Percentiles rank a stretch among this genome's conserved stretches.
Conservation (phyloP, 768 basidiomycete species). For the Dictyophora rubrovolvata region DNA sequence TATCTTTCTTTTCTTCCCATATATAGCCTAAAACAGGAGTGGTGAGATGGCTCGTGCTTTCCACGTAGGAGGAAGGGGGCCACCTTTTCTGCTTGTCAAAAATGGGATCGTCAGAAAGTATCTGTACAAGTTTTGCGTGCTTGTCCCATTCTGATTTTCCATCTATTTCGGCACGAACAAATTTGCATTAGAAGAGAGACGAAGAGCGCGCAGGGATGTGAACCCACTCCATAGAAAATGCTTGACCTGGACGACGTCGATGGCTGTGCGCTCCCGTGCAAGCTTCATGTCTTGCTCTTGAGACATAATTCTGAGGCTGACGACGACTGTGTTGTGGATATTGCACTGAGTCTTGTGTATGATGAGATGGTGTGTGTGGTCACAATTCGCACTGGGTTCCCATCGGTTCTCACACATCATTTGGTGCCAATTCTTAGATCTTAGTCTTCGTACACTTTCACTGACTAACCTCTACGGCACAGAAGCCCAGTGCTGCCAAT, state of each 20-base stretch:
- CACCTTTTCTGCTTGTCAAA: constrained; percentile 54
- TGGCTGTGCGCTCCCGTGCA: constrained; percentile 34
- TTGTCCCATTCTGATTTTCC: constrained; percentile 41
- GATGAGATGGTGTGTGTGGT: no score
- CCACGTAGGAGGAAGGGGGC: background rate
- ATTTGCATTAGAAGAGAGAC: no score
- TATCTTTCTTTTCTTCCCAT: constrained; percentile 49
- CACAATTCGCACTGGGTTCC: no score
- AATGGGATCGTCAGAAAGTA: constrained; percentile 43
- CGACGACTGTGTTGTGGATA: no score
- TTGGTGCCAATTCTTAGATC: no score
- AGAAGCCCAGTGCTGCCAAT: no score
- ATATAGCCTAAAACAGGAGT: constrained; percentile 33
- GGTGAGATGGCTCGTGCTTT: background rate
- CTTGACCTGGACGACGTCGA: constrained; percentile 34
- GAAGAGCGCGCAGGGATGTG: no score
- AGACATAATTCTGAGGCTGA: background rate
- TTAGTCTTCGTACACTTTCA: no score
- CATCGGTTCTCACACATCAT: no score
- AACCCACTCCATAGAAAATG: constrained; percentile 42
- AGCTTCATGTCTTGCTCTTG: constrained; percentile 42
- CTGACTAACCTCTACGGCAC: no score
- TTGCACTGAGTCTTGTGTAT: no score
- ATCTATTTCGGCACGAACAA: constrained; percentile 25
- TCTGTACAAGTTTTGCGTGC: constrained; percentile 31